Percentiles rank a stretch among this genome's conserved stretches.
Evolutionary conservation across 2,329 filamentous ascomycete species (phyloP).

Genomic region (Xylariales sp.): DNA sequence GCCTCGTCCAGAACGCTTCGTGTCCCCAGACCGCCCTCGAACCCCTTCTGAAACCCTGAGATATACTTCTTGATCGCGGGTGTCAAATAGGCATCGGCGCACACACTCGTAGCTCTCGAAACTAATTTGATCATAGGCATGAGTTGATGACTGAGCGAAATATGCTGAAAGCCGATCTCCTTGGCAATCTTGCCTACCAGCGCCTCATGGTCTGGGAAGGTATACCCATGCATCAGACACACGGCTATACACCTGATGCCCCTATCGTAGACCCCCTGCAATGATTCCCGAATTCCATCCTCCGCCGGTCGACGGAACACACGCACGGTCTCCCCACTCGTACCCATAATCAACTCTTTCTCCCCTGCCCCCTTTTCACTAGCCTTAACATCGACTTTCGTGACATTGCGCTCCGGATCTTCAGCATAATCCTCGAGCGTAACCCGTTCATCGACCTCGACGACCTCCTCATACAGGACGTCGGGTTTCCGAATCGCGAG

Average conservation of each 20-base stretch:
- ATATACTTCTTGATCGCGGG: constrained; percentile 74
- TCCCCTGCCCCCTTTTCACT: constrained; percentile 42
- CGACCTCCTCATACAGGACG: constrained; percentile 75
- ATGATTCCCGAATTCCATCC: constrained; percentile 50
- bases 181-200: constrained; percentile 69
- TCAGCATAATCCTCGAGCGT: constrained; percentile 91
- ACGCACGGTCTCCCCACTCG: constrained; percentile 71
- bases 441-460: constrained; percentile 89
- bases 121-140: constrained; percentile 91
- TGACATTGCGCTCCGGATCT: constrained; percentile 62
- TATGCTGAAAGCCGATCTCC: constrained; percentile 78
- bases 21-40: constrained; percentile 73
- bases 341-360: constrained; percentile 60
- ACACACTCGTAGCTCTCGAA: constrained; percentile 69
- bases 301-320: constrained; percentile 60
- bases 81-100: constrained; percentile 75
- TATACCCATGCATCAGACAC: constrained; percentile 89
- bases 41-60: constrained; percentile 71
- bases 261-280: constrained; percentile 62
- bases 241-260: constrained; percentile 82
- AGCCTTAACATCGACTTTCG: constrained; percentile 49
- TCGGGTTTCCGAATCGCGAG: constrained; percentile 83
- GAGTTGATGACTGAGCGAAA: constrained; percentile 73
- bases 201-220: constrained; percentile 81
- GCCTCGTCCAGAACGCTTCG: constrained; percentile 65